phyloP scores from a whole-genome alignment of 2,329 filamentous ascomycete species.

The Penicillium sp. region DNA sequence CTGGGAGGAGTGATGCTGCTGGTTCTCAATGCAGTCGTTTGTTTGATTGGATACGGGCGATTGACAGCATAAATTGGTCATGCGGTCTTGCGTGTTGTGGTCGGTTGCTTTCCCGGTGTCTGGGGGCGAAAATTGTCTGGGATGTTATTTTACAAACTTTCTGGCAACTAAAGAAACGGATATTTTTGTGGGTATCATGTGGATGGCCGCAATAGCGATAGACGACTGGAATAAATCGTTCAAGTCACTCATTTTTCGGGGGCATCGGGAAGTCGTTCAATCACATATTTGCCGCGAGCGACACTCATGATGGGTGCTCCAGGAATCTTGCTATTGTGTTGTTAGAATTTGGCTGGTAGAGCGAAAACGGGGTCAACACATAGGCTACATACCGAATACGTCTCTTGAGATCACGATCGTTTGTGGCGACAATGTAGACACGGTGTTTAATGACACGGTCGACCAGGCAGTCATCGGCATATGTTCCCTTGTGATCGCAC shows the following conservation, averaged over 20 bases:
- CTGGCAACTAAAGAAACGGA: not conserved
- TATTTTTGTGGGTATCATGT: slow-evolving; percentile 6
- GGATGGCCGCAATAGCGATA: not conserved
- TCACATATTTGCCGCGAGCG: slow-evolving; percentile 85
- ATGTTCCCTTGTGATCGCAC: slow-evolving; percentile 87
- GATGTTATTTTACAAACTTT: not conserved
- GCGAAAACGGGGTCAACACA: not conserved
- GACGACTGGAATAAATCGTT: not conserved
- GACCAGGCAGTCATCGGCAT: slow-evolving; percentile 83
- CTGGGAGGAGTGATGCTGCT: not conserved
- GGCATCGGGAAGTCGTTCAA: slow-evolving; percentile 84
- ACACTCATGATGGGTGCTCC: slow-evolving; percentile 71
- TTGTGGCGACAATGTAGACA: slow-evolving; percentile 73
- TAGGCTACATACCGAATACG: slow-evolving; percentile 57
- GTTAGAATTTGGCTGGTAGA: not conserved
- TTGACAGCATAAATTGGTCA: not conserved
- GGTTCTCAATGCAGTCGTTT: not conserved
- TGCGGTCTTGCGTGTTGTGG: not conserved
- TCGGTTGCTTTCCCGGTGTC: not conserved
- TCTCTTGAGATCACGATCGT: slow-evolving; percentile 72
- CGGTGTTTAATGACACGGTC: slow-evolving; percentile 69
- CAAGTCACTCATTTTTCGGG: slow-evolving; percentile 54
- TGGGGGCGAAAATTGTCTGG: not conserved
- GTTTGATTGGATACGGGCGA: not conserved
- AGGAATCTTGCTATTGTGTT: slow-evolving; percentile 61